phyloP scores from a whole-genome alignment of 176 grass and related monocot genomes.

The Echinochloa phyllopogon region DNA sequence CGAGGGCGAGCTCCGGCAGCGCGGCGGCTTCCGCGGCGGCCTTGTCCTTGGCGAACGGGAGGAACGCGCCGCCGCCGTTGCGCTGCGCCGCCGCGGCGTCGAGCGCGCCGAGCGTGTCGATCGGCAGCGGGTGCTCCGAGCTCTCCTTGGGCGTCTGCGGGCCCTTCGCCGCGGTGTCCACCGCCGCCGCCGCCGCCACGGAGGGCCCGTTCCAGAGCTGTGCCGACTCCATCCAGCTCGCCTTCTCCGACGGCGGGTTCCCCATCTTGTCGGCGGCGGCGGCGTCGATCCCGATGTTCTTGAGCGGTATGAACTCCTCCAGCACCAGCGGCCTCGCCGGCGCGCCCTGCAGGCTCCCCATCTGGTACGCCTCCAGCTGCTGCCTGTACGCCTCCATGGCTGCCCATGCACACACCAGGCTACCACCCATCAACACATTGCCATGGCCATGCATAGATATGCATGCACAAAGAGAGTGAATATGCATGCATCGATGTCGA shows the following conservation, averaged over 20 bases:
- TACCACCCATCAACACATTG: not conserved
- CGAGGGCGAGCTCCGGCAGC: constrained; percentile 80
- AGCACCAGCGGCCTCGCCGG: constrained; percentile 66
- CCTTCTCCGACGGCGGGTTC: constrained; percentile 75
- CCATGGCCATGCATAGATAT: not conserved
- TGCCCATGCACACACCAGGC: constrained; percentile 10
- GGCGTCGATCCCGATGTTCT: constrained; percentile 68
- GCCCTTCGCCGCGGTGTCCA: constrained; percentile 48
- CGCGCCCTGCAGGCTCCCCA: constrained; percentile 55
- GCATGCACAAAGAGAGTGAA: not conserved
- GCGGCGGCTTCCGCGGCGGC: constrained; percentile 17
- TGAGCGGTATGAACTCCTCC: constrained; percentile 92
- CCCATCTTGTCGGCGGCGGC: constrained; percentile 40
- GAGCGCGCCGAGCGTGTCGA: constrained; percentile 54
- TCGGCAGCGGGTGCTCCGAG: constrained; percentile 53
- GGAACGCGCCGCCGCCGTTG: constrained; percentile 84
- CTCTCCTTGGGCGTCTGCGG: constrained; percentile 63
- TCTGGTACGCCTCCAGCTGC: constrained; percentile 73
- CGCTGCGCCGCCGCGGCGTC: constrained; percentile 33
- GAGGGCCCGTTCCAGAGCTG: constrained; percentile 82
- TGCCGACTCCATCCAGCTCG: constrained; percentile 96
- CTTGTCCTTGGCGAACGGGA: constrained; percentile 94
- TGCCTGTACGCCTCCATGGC: constrained; percentile 92
- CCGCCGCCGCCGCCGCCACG: not conserved
- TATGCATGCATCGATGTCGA: not conserved